phyloP scores from a whole-genome alignment of 2,329 filamentous ascomycete genomes.

The Dactylellina haptotyla region DNA sequence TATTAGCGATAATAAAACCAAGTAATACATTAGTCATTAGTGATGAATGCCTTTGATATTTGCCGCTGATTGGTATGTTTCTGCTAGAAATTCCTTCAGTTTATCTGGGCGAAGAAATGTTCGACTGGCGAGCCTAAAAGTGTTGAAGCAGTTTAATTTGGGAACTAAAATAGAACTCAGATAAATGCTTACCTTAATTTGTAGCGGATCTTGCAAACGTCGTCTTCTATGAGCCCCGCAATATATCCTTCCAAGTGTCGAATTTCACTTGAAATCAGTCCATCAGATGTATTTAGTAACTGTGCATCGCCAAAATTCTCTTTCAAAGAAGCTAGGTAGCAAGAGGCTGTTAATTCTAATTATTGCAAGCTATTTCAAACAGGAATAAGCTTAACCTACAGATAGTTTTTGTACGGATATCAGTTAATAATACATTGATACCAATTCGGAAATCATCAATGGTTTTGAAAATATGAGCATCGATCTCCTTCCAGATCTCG shows the following conservation, averaged over 20 bases:
- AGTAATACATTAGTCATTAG: background rate
- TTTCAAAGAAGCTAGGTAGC: too few relatives aligned
- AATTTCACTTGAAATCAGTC: background rate
- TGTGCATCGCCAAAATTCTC: too few relatives aligned
- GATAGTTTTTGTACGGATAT: too few relatives aligned
- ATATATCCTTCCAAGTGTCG: background rate
- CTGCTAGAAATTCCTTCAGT: constrained; percentile 16
- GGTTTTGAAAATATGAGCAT: background rate
- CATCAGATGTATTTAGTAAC: background rate
- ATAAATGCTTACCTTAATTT: constrained; percentile 13
- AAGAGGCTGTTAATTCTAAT: too few relatives aligned
- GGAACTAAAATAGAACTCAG: background rate
- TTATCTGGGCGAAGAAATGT: constrained; percentile 24
- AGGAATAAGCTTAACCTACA: too few relatives aligned
- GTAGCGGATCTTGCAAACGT: constrained; percentile 3
- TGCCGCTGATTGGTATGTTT: constrained; percentile 14
- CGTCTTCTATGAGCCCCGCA: background rate
- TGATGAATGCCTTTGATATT: constrained; percentile 15
- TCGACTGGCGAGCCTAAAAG: constrained; percentile 9
- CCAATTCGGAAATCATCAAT: too few relatives aligned
- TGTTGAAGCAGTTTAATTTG: background rate
- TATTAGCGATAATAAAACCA: background rate
- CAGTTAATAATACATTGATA: too few relatives aligned
- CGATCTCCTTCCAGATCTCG: constrained; percentile 1
- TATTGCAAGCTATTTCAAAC: too few relatives aligned